Evolutionary conservation across 148 eudicot species (phyloP).

Genomic region (Hydrangea macrophylla): DNA sequence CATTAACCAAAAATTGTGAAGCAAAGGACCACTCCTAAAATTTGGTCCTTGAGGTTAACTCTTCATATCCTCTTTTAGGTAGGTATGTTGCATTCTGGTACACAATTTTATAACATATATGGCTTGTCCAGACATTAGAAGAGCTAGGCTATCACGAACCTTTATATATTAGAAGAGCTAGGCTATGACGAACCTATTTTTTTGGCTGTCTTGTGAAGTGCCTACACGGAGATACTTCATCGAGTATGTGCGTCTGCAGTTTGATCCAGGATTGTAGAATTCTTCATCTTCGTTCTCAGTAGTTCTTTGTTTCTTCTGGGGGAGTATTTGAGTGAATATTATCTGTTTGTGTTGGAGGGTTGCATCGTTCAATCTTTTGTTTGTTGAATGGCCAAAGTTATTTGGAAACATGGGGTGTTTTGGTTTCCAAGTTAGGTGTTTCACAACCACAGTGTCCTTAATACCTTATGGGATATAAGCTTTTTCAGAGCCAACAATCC

Average conservation of each 20-base stretch:
- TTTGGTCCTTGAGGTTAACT: background rate
- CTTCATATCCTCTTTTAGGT: background rate
- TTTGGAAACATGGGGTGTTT: background rate
- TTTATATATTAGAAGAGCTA: too few relatives aligned
- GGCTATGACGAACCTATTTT: too few relatives aligned
- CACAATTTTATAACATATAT: background rate
- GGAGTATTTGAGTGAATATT: background rate
- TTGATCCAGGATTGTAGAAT: background rate
- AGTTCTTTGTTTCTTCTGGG: background rate
- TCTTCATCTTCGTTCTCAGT: background rate
- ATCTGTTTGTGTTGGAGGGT: background rate
- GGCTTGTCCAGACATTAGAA: background rate
- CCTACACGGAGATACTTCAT: background rate
- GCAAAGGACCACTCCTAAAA: background rate
- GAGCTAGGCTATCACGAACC: background rate
- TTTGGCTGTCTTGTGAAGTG: background rate
- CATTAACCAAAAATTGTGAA: background rate
- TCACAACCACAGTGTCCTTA: too few relatives aligned
- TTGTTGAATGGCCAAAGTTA: background rate
- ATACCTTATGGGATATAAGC: too few relatives aligned
- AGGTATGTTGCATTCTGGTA: background rate
- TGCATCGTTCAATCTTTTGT: background rate
- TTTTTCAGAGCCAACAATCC: too few relatives aligned
- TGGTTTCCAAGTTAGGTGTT: too few relatives aligned
- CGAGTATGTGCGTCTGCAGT: background rate